Base-by-base conservation (phyloP, 305 asterid species). In the Nicotiana rustica region DNA sequence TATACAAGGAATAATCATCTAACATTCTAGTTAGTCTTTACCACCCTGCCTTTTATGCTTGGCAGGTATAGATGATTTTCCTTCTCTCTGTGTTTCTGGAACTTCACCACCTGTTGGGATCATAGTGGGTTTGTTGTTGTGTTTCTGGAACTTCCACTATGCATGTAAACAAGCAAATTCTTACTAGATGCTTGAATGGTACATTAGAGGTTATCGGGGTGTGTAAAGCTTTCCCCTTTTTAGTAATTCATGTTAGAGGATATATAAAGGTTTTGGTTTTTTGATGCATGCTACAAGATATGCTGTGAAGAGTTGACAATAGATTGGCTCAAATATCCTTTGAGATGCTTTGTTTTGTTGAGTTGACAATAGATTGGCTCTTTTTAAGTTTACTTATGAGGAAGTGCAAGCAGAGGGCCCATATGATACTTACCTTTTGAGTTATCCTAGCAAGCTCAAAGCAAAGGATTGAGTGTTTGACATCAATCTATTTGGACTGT, bases 91-190 rank as follows among this genome's bases (percentile, higher is more conserved):
- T 19, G 78, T 21, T 71, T 47, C 6, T 25, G 25, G 25, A 25
- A 25, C 25, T 25, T 25, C 25, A 25, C 25, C 25, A 25, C 25
- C 25, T 25, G 25, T 25, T 25, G 25, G 25, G 25, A 25, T 25
- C 25, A 25, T 25, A 25, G 25, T 25, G 25, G 25, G 25, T 25
- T 25, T 25, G 25, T 25, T 25, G 25, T 25, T 71, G 6, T 19
- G 78, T 21, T 71, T 49, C 7, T 71, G 21, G 41, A 47, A 47
- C 79, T 21, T 47, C 36, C 61, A 44, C 38, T 44, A 44, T 71
- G 21, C 78, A 19, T 44, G 78, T 55, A 44, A 71, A 71, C 38
- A 71, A 44, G 78, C 61, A 19, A 71, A 71, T 13, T 71, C 21
- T 33, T 47, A 57, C 7, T 71, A 49, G 79, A 73, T 73, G 49